phyloP scores from a whole-genome alignment of 306 rosid genomes.

The Senna tora region DNA sequence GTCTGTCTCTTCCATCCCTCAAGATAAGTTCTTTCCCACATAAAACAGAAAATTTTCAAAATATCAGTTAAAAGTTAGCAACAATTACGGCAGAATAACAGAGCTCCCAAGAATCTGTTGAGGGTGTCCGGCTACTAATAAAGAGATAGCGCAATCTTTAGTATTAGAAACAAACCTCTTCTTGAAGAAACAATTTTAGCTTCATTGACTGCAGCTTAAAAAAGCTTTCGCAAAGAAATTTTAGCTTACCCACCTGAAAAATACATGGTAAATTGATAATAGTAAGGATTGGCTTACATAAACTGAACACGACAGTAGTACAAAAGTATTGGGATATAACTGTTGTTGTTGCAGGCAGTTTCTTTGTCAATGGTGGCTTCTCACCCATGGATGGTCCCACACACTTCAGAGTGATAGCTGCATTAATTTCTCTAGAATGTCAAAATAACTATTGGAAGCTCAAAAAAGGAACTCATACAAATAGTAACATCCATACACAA shows the following conservation, averaged over 20 bases:
- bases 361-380: slow-evolving; percentile 76
- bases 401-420: slow-evolving; percentile 84
- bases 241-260: slow-evolving; percentile 83
- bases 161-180: slow-evolving; percentile 64
- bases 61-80: slow-evolving; percentile 16
- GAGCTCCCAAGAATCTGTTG: no score
- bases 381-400: slow-evolving; percentile 97
- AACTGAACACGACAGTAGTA: slow-evolving; percentile 30
- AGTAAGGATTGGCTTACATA: slow-evolving; percentile 24
- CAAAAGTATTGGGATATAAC: slow-evolving; percentile 42
- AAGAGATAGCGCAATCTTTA: slow-evolving; percentile 23
- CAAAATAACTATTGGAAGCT: slow-evolving; percentile 24
- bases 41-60: slow-evolving; percentile 1
- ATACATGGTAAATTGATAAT: slow-evolving; percentile 36
- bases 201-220: slow-evolving; percentile 81
- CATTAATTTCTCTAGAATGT: slow-evolving; percentile 42
- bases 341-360: slow-evolving; percentile 84
- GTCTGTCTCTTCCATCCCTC: neutral
- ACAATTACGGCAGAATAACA: slow-evolving; percentile 20
- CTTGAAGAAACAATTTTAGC: slow-evolving; percentile 78
- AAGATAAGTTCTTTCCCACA: neutral
- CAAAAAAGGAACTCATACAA: slow-evolving; percentile 3
- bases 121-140: slow-evolving; percentile 20
- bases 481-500: slow-evolving; percentile 54
- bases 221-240: slow-evolving; percentile 88